A percentile compares a stretch with the other conserved stretches of the same genome.
These are phyloP conservation scores for Ascochyta clinopodiicola DNA, from an alignment of 2,329 filamentous ascomycete species.

Conservation along the genomic window DNA sequence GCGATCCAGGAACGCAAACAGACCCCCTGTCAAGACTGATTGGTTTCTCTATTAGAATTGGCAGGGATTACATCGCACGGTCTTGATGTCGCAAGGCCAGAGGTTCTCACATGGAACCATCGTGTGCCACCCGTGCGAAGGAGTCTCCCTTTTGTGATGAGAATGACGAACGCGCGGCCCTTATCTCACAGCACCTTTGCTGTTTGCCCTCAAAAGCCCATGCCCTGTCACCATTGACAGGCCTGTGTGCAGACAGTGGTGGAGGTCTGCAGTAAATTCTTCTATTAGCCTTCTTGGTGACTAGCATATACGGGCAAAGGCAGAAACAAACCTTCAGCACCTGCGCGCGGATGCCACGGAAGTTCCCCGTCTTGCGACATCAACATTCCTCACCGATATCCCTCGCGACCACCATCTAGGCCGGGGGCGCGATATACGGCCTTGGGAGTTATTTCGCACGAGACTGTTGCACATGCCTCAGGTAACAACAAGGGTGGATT, in stretches of 20 bases:
- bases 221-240: background rate
- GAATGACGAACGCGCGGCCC: background rate
- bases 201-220: background rate
- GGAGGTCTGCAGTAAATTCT: background rate
- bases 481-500: background rate
- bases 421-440: background rate
- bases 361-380: background rate
- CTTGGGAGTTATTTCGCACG: background rate
- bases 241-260: background rate
- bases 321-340: no score
- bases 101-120: background rate
- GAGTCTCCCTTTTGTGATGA: background rate
- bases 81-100: background rate
- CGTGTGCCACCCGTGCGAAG: background rate
- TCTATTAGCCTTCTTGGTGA: no score
- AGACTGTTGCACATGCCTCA: slow-evolving; percentile 1
- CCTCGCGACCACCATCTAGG: background rate
- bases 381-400: background rate
- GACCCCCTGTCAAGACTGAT: background rate
- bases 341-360: background rate
- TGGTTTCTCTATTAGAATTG: background rate
- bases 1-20: background rate
- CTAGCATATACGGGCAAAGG: no score
- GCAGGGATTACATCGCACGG: background rate
- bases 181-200: no score